Conservation (phyloP, 257 asterid species). For the Ilex aquifolium region DNA sequence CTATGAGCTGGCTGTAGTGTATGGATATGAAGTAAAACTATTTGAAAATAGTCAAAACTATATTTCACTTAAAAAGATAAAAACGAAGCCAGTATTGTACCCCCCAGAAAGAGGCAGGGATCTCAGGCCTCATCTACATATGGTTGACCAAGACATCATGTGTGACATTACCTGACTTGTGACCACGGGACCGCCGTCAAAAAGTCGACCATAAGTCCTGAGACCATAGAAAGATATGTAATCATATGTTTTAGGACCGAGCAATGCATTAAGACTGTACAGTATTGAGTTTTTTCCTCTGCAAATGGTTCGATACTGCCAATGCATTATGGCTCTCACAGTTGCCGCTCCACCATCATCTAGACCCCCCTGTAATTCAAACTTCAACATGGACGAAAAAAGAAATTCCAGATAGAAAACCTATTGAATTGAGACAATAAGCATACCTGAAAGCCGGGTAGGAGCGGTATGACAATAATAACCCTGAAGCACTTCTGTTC, state of each 20-base stretch:
- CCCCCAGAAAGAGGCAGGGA: too few species aligned
- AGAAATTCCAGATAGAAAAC: slow-evolving; percentile 5
- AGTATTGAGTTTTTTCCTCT: slow-evolving; percentile 69
- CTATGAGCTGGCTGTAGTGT: too few species aligned
- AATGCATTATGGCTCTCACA: slow-evolving; percentile 92
- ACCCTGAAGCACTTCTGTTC: slow-evolving; percentile 72
- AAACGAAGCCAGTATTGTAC: too few species aligned
- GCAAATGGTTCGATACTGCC: slow-evolving; percentile 94
- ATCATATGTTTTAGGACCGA: slow-evolving; percentile 62
- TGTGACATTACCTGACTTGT: slow-evolving; percentile 70
- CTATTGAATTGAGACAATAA: slow-evolving; percentile 11
- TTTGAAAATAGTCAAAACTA: too few species aligned
- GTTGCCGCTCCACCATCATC: slow-evolving; percentile 96
- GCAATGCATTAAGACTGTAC: slow-evolving; percentile 60
- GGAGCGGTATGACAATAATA: slow-evolving; percentile 82
- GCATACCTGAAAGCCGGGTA: slow-evolving; percentile 88
- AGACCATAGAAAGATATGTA: slow-evolving; percentile 85
- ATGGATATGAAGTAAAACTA: too few species aligned
- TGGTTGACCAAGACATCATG: neutral
- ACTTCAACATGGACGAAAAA: slow-evolving; percentile 13
- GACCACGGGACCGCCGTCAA: slow-evolving; percentile 59
- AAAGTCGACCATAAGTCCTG: slow-evolving; percentile 71
- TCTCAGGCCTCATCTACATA: too few species aligned
- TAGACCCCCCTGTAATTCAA: slow-evolving; percentile 70
- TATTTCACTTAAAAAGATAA: too few species aligned